Evolutionary conservation across 1,284 basidiomycete species (phyloP).

Genomic region (Hemileia vastatrix): DNA sequence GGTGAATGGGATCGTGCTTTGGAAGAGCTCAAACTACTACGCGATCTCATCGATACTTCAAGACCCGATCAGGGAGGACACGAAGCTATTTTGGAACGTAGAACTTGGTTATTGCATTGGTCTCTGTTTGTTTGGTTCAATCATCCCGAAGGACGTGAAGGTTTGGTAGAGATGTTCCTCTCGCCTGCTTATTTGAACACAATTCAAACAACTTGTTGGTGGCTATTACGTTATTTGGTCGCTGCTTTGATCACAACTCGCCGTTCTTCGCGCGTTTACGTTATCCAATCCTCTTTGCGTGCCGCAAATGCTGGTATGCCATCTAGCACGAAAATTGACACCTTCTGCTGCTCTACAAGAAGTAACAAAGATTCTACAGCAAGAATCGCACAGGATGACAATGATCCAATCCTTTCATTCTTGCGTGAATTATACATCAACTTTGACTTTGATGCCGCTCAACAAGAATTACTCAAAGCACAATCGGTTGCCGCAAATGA

Average conservation of each 20-base stretch:
- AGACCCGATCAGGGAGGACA: no score
- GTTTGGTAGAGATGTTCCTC: constrained; percentile 91
- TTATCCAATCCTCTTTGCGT: no score
- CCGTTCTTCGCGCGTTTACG: constrained; percentile 48
- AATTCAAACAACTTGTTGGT: constrained; percentile 88
- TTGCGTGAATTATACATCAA: constrained; percentile 85
- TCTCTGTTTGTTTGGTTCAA: constrained; percentile 97
- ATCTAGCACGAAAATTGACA: background rate
- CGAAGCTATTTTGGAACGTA: constrained; percentile 71
- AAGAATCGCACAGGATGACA: no score
- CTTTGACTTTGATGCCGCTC: constrained; percentile 81
- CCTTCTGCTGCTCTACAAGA: no score
- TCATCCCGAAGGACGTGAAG: constrained; percentile 76
- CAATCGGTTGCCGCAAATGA: constrained; percentile 77
- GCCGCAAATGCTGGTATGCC: constrained; percentile 39
- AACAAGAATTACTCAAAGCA: constrained; percentile 66
- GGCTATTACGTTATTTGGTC: constrained; percentile 88
- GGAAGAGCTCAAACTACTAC: constrained; percentile 82
- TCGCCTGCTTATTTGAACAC: constrained; percentile 93
- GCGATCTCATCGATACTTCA: constrained; percentile 81
- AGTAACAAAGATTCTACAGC: constrained; percentile 87
- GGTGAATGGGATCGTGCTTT: constrained; percentile 90
- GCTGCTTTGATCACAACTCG: constrained; percentile 88
- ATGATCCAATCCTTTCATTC: constrained; percentile 89
- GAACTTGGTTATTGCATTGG: constrained; percentile 96